These are phyloP conservation scores for Dianthus caryophyllus DNA, from an alignment of 148 eudicot genomes.

Conservation along the genomic window DNA sequence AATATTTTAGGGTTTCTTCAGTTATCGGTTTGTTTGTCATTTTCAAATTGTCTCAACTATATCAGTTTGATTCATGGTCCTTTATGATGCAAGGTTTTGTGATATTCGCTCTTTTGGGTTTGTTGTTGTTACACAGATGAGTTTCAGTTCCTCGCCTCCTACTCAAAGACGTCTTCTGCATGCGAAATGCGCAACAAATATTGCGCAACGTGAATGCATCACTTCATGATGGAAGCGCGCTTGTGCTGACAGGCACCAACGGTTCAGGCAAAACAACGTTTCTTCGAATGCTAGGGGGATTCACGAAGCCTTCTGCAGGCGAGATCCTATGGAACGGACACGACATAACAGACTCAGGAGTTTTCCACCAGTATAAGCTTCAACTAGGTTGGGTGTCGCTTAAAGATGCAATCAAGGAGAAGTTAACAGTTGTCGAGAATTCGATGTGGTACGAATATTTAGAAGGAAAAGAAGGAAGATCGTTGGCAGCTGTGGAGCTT, in stretches of 20 bases:
- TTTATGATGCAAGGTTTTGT: too few species aligned
- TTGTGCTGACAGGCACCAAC: conserved; percentile 71
- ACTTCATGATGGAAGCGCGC: conserved; percentile 80
- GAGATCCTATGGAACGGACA: conserved; percentile 90
- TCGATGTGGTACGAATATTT: conserved; percentile 87
- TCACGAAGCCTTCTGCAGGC: conserved; percentile 81
- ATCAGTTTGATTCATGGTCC: too few species aligned
- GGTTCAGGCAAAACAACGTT: conserved; percentile 91
- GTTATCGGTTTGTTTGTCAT: too few species aligned
- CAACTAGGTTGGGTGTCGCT: conserved; percentile 92
- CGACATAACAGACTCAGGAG: conserved; percentile 70
- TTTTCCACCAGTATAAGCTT: conserved; percentile 90
- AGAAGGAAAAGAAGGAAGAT: conserved; percentile 75
- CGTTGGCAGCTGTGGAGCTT: conserved; percentile 73
- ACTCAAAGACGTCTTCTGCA: conserved; percentile 81
- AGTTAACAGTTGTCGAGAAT: conserved; percentile 77
- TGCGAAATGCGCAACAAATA: conserved; percentile 97
- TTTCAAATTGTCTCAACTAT: too few species aligned
- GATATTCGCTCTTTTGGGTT: too few species aligned
- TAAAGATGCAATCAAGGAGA: conserved; percentile 74
- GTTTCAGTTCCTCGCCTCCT: conserved; percentile 75
- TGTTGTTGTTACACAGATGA: too few species aligned
- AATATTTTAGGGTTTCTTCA: too few species aligned
- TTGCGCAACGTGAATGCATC: conserved; percentile 75
- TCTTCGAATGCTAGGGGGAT: conserved; percentile 84